Conservation (phyloP, 2,329 filamentous ascomycete genomes). For the Neofusicoccum parvum region DNA sequence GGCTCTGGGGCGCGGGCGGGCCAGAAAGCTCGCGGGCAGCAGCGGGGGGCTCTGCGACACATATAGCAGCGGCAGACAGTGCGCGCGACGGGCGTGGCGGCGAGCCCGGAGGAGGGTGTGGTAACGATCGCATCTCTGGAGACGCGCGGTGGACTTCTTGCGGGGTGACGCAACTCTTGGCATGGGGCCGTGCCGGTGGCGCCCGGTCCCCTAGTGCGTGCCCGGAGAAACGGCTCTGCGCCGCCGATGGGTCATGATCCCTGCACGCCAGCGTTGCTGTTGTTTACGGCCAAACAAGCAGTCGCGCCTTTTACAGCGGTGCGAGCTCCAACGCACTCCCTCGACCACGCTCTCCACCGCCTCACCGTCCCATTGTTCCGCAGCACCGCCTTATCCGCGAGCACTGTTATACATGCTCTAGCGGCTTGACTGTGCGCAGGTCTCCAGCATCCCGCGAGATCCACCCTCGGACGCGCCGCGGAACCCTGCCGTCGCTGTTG, state of each 20-base stretch:
- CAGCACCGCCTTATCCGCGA: conserved; percentile 37
- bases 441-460: conserved; percentile 28
- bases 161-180: background rate
- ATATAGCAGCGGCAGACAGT: conserved; percentile 1
- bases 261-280: background rate
- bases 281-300: conserved; percentile 7
- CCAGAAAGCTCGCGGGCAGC: background rate
- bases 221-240: too few species aligned
- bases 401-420: conserved; percentile 41
- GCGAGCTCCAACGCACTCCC: conserved; percentile 23
- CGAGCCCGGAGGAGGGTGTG: background rate
- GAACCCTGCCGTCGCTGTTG: conserved; percentile 7
- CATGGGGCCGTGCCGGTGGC: background rate
- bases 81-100: conserved; percentile 1
- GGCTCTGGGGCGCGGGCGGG: background rate
- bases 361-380: conserved; percentile 40
- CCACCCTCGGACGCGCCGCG: conserved; percentile 21
- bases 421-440: conserved; percentile 24
- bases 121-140: conserved; percentile 5
- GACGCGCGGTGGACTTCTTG: conserved; percentile 4
- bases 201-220: background rate
- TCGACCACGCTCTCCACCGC: conserved; percentile 21
- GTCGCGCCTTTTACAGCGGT: conserved; percentile 14
- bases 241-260: background rate
- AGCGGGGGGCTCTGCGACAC: background rate